These are phyloP conservation scores for Cercospora beticola DNA, from an alignment of 2,329 filamentous ascomycete species.

Conservation along the genomic window DNA sequence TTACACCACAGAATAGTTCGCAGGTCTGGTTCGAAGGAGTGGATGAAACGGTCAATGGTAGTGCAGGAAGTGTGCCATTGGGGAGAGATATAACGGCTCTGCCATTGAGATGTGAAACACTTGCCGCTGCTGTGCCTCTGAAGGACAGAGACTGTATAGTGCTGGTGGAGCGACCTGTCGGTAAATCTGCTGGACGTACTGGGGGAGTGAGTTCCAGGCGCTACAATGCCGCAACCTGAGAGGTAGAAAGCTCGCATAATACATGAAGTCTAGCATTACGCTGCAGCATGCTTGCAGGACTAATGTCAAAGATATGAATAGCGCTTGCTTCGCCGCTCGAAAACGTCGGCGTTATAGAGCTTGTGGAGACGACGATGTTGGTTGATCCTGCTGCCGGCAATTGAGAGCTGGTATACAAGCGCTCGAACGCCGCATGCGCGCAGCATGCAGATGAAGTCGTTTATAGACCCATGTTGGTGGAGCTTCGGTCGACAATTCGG, in stretches of 20 bases:
- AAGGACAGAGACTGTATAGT: slow-evolving; percentile 3
- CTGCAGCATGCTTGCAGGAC: slow-evolving; percentile 2
- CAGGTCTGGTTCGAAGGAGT: slow-evolving; percentile 12
- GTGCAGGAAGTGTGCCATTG: slow-evolving; percentile 17
- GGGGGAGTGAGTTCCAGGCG: not conserved
- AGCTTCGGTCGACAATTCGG: slow-evolving; percentile 3
- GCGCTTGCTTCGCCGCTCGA: slow-evolving; percentile 11
- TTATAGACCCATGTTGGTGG: slow-evolving; percentile 13
- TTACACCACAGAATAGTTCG: slow-evolving; percentile 15
- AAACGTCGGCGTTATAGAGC: not conserved
- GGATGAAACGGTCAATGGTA: slow-evolving; percentile 12
- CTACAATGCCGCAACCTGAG: slow-evolving; percentile 1
- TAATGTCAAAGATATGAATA: slow-evolving; percentile 4
- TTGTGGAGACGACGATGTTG: not conserved
- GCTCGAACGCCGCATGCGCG: slow-evolving; percentile 4
- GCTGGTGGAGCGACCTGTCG: not conserved
- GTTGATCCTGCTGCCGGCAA: slow-evolving; percentile 11
- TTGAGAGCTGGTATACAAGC: slow-evolving; percentile 1
- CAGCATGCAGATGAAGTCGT: slow-evolving; percentile 1
- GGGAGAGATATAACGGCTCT: slow-evolving; percentile 12
- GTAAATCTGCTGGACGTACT: slow-evolving; percentile 3
- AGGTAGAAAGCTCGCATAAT: not conserved
- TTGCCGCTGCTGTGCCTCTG: slow-evolving; percentile 25
- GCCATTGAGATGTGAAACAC: slow-evolving; percentile 11
- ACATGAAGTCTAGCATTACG: not conserved